Percentiles rank a stretch among this genome's conserved stretches.
These are phyloP conservation scores for Exobasidium rhododendri DNA, from an alignment of 1,284 basidiomycete genomes.

Conservation along the genomic window DNA sequence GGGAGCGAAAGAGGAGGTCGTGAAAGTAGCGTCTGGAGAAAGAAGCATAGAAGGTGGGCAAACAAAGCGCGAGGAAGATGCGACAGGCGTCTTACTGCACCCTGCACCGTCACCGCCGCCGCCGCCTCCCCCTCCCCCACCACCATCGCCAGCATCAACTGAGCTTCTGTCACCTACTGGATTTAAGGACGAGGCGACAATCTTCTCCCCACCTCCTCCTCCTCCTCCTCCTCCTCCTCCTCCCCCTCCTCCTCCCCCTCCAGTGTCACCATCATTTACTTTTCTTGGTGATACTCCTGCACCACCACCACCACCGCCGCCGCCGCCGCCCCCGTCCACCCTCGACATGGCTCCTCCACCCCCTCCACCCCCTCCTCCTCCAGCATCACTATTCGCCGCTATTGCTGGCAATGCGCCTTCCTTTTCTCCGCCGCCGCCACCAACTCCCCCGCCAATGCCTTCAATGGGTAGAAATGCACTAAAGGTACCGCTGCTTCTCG, in stretches of 20 bases:
- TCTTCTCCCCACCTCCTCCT: constrained; percentile 17
- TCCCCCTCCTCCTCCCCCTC: constrained; percentile 26
- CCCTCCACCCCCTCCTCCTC: constrained; percentile 25
- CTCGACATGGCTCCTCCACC: constrained; percentile 14
- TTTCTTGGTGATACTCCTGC: constrained; percentile 15
- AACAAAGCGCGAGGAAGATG: too few relatives aligned
- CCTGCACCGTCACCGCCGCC: constrained; percentile 22
- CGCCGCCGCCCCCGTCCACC: constrained; percentile 12
- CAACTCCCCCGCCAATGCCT: constrained; percentile 14
- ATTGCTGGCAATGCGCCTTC: not conserved
- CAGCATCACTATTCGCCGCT: constrained; percentile 5
- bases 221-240: constrained; percentile 23
- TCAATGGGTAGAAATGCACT: constrained; percentile 7
- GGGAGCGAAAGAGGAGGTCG: constrained; percentile 25
- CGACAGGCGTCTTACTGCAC: not conserved
- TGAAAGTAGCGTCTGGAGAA: constrained; percentile 2
- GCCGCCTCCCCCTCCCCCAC: constrained; percentile 55
- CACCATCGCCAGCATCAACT: constrained; percentile 24
- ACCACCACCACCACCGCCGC: constrained; percentile 21
- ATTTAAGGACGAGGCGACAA: not conserved
- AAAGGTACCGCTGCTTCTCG: constrained; percentile 59
- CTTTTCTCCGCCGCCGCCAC: constrained; percentile 21
- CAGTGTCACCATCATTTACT: constrained; percentile 23
- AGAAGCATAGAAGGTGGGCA: not conserved
- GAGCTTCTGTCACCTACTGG: not conserved